Base-by-base conservation (phyloP, 768 basidiomycete species). In the Phylloporus scabripes region DNA sequence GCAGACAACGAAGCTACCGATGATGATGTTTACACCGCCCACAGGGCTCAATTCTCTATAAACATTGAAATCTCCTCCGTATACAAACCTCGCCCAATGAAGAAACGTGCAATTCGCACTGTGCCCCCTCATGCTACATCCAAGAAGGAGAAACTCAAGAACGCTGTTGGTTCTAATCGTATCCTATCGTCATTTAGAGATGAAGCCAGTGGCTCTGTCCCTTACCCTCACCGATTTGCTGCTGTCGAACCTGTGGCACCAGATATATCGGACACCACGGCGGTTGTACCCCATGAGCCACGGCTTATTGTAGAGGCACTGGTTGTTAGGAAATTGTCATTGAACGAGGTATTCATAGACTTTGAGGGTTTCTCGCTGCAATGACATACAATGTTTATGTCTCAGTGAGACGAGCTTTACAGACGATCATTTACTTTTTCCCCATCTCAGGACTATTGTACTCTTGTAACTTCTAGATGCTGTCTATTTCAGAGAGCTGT, bases 261-360 rank as follows among this genome's bases (percentile, higher is more conserved):
- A 40, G 50, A 43, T 46, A 7, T 11, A 39, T 54, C 6, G 44
- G 38, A 7, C 32, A 20, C 17, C 33, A 42, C 37, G 5, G 36
- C 31, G 10, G 34, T 21, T 15, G 8, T 40, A 14, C 28, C 40
- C 17, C 45, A 56, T 15, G 73, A 75, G 43, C 74, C 78, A 28
- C 71, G 85, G n/a, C 70, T 84, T 4, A 90, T 91, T 41, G 87
- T 90, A 9, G 88, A 92, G 63, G 89, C 80, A 2, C 73, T 92
- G 26, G 82, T 92, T 2, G 81, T 90, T 17, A 76, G 86, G 40
- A 87, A 91, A 64, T 71, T 90, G 69, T 81, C 83, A 15, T 58
- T 83, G 2, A 85, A 86, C 49, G 89, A 91, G 61, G 84, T 73
- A 15, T 91, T 82, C 63, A 62, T 90, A 47, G 87, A 90, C 60